Evolutionary conservation across 371 early-diverging fungal genomes (phyloP).

Genomic region (Rhizopus delemar): DNA sequence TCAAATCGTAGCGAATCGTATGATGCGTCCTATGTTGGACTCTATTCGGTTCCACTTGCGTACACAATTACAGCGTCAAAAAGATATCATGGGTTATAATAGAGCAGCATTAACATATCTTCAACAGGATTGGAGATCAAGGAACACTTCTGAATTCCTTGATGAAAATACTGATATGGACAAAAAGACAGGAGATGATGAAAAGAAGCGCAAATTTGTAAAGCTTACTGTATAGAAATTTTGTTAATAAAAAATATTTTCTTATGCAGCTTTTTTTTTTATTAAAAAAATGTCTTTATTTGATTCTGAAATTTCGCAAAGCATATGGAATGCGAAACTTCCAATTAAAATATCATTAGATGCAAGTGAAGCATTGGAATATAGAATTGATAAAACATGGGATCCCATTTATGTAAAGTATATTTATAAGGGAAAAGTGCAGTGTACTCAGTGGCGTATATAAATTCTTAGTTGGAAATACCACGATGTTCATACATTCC

Average conservation of each 20-base stretch:
- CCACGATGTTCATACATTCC: slow-evolving; percentile 69
- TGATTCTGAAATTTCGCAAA: slow-evolving; percentile 33
- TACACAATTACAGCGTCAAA: slow-evolving; percentile 64
- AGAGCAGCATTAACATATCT: slow-evolving; percentile 72
- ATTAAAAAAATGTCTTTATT: slow-evolving; percentile 17
- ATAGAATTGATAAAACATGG: slow-evolving; percentile 22
- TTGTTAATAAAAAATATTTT: not conserved
- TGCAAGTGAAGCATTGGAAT: slow-evolving; percentile 35
- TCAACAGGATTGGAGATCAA: slow-evolving; percentile 71
- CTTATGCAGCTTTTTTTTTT: slow-evolving; percentile 1
- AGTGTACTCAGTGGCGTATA: too few species aligned
- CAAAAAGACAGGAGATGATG: slow-evolving; percentile 43
- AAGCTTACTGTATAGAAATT: not conserved
- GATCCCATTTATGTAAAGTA: slow-evolving; percentile 58
- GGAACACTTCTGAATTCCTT: slow-evolving; percentile 73
- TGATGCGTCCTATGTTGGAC: slow-evolving; percentile 77
- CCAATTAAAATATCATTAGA: slow-evolving; percentile 56
- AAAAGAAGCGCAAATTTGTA: slow-evolving; percentile 79
- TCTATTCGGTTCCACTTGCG: slow-evolving; percentile 70
- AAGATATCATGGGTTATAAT: slow-evolving; percentile 80
- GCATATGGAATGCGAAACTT: slow-evolving; percentile 61
- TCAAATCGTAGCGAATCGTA: slow-evolving; percentile 76
- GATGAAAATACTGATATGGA: slow-evolving; percentile 49
- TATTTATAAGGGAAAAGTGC: not conserved
- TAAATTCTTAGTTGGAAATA: slow-evolving; percentile 48